Evolutionary conservation across 2,329 filamentous ascomycete species (phyloP).

Genomic region (Cladophialophora bantiana): DNA sequence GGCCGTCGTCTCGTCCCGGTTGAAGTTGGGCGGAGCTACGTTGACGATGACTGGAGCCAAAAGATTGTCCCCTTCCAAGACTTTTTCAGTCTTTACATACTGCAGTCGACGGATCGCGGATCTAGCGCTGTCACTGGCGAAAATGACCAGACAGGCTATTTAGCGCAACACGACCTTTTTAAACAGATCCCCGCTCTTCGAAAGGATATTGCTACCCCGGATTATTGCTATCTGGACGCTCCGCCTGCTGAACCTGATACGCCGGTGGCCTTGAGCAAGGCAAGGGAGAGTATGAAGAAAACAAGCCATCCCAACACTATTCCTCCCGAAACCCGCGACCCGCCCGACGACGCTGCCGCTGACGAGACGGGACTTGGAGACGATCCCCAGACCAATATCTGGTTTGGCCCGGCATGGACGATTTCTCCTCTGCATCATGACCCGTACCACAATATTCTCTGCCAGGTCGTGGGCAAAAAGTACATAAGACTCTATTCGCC

Average conservation of each 20-base stretch:
- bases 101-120: slow-evolving; percentile 41
- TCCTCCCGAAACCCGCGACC: slow-evolving; percentile 32
- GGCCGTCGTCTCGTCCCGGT: slow-evolving; percentile 84
- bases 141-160: slow-evolving; percentile 68
- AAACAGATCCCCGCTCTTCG: slow-evolving; percentile 78
- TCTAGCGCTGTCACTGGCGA: slow-evolving; percentile 19
- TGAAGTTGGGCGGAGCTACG: slow-evolving; percentile 86
- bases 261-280: slow-evolving; percentile 52
- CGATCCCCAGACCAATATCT: slow-evolving; percentile 74
- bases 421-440: slow-evolving; percentile 94
- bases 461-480: slow-evolving; percentile 87
- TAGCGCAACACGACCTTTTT: slow-evolving; percentile 91
- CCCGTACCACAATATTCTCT: slow-evolving; percentile 89
- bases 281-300: slow-evolving; percentile 17
- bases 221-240: slow-evolving; percentile 79
- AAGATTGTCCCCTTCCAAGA: slow-evolving; percentile 75
- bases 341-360: slow-evolving; percentile 35
- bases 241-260: slow-evolving; percentile 62
- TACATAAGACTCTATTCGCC: slow-evolving; percentile 90
- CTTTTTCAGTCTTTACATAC: slow-evolving; percentile 71
- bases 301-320: slow-evolving; percentile 26
- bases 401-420: slow-evolving; percentile 87
- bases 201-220: slow-evolving; percentile 78
- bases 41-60: slow-evolving; percentile 84
- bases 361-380: slow-evolving; percentile 31